Percentiles rank a stretch among this genome's conserved stretches.
Evolutionary conservation across 2,329 filamentous ascomycete species (phyloP).

Genomic region (Penicillium freii): DNA sequence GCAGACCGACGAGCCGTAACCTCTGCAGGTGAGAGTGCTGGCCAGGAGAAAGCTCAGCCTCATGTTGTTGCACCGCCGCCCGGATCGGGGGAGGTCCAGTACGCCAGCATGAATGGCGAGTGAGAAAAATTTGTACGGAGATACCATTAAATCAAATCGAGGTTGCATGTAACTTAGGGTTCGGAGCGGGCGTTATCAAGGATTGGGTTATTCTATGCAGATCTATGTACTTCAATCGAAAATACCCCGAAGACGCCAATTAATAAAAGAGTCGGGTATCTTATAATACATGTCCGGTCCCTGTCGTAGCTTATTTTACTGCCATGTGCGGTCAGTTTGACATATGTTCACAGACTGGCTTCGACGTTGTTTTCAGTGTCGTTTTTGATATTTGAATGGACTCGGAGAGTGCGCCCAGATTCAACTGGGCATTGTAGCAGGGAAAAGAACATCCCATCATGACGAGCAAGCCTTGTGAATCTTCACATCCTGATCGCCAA

Average conservation of each 20-base stretch:
- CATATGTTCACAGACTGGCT: neutral
- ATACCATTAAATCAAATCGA: constrained; percentile 25
- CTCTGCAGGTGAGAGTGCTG: constrained; percentile 42
- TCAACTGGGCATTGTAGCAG: neutral
- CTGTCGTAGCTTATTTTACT: neutral
- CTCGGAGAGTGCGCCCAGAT: constrained; percentile 2
- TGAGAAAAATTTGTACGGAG: constrained; percentile 44
- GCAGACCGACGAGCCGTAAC: constrained; percentile 34
- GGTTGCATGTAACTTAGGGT: constrained; percentile 26
- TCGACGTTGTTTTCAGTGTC: neutral
- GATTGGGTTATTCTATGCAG: constrained; percentile 29
- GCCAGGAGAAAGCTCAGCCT: constrained; percentile 37
- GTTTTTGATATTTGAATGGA: neutral
- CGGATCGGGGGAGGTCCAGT: constrained; percentile 72
- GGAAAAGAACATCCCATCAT: constrained; percentile 5
- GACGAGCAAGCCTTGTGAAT: constrained; percentile 45
- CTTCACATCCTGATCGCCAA: constrained; percentile 45
- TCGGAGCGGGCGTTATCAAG: constrained; percentile 36
- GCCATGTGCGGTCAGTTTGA: neutral
- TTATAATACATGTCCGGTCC: constrained; percentile 36
- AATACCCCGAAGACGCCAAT: constrained; percentile 37
- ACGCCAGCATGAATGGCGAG: constrained; percentile 81
- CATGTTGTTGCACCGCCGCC: constrained; percentile 71
- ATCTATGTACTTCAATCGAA: constrained; percentile 26
- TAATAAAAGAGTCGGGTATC: constrained; percentile 38